Conservation (phyloP, 2,329 filamentous ascomycete genomes). For the Aspergillus fumigatus region DNA sequence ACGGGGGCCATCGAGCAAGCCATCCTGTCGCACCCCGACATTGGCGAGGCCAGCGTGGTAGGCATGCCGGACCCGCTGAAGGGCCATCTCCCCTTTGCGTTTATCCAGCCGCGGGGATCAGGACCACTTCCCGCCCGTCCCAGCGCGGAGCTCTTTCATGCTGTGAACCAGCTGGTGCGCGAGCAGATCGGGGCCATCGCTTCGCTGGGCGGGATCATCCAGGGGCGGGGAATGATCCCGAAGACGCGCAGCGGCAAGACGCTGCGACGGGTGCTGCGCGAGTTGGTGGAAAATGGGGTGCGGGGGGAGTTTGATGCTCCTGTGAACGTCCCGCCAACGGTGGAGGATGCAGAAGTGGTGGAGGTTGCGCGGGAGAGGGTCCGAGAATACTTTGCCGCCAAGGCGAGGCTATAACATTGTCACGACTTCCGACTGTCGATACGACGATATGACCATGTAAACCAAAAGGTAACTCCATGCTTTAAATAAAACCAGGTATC, state of each 20-base stretch:
- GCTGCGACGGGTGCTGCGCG: conserved; percentile 71
- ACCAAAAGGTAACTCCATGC: not conserved
- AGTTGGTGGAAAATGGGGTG: conserved; percentile 77
- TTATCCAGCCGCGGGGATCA: conserved; percentile 61
- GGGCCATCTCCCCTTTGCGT: conserved; percentile 87
- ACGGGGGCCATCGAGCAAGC: conserved; percentile 90
- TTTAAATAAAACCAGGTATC: not conserved
- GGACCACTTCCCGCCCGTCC: conserved; percentile 37
- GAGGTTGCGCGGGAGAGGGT: conserved; percentile 68
- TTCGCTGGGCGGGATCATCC: conserved; percentile 77
- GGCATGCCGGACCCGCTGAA: conserved; percentile 82
- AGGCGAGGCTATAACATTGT: conserved; percentile 42
- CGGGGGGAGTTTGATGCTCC: conserved; percentile 67
- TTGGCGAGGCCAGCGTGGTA: conserved; percentile 82
- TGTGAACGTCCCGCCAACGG: conserved; percentile 74
- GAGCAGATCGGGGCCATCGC: conserved; percentile 84
- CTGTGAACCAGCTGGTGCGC: conserved; percentile 56
- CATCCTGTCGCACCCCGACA: conserved; percentile 70
- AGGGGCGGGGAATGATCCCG: conserved; percentile 80
- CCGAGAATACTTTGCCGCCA: conserved; percentile 65
- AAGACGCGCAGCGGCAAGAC: conserved; percentile 93
- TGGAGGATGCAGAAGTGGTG: conserved; percentile 74
- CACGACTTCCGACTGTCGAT: not conserved
- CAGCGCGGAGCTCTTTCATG: conserved; percentile 42
- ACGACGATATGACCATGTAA: not conserved